These are phyloP conservation scores for Raphanus sativus DNA, from an alignment of 345 rosid species.

Conservation along the genomic window DNA sequence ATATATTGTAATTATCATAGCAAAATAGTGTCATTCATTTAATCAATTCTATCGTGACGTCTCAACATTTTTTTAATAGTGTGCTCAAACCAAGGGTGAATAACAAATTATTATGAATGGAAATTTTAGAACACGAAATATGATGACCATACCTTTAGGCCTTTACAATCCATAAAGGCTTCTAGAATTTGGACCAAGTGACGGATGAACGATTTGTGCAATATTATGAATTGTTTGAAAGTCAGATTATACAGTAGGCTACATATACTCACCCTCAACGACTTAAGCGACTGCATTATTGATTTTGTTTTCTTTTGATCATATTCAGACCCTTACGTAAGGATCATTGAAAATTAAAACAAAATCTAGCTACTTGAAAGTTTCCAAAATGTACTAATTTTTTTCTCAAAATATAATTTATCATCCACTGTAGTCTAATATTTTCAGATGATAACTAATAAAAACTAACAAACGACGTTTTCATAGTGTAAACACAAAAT, in stretches of 20 bases:
- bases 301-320: conserved; percentile 16
- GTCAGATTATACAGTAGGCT: conserved; percentile 12
- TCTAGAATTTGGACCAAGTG: conserved; percentile 28
- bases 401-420: not conserved
- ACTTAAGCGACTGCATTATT: conserved; percentile 30
- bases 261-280: conserved; percentile 31
- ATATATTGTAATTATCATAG: not conserved
- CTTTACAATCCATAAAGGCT: conserved; percentile 6
- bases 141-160: not conserved
- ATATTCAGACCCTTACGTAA: conserved; percentile 25
- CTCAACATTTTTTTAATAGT: not conserved
- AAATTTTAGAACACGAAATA: too few species aligned
- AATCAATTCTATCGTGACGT: not conserved
- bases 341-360: conserved; percentile 25
- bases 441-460: not conserved
- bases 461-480: not conserved
- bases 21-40: not conserved
- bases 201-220: conserved; percentile 7
- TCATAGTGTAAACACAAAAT: conserved; percentile 29
- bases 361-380: conserved; percentile 24
- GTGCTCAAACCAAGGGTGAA: not conserved
- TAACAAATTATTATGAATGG: too few species aligned
- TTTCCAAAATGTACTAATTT: conserved; percentile 2
- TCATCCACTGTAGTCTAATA: not conserved
- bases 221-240: conserved; percentile 15